phyloP scores from a whole-genome alignment of 2,329 filamentous ascomycete genomes.

The Verticillium longisporum region DNA sequence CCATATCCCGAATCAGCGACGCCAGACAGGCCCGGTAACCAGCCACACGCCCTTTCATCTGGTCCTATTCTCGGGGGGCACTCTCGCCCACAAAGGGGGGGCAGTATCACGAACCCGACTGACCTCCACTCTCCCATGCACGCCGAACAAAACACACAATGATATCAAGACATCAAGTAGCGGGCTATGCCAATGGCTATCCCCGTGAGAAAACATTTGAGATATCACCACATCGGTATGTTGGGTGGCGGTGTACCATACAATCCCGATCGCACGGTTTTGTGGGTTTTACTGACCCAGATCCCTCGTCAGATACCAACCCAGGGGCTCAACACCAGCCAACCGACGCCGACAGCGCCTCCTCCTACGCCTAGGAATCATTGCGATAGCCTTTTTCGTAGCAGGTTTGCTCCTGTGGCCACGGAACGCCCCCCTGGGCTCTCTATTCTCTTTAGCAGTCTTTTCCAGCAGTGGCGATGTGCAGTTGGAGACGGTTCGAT shows the following conservation, averaged over 20 bases:
- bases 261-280: not conserved
- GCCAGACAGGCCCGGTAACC: not conserved
- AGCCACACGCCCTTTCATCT: too few relatives aligned
- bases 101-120: not conserved
- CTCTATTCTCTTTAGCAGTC: constrained; percentile 61
- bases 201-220: constrained; percentile 73
- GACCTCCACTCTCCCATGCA: constrained; percentile 4
- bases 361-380: constrained; percentile 55
- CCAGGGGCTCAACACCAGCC: constrained; percentile 66
- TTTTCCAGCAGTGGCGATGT: constrained; percentile 61
- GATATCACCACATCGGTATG: constrained; percentile 80
- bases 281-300: not conserved
- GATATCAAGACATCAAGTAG: constrained; percentile 77
- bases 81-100: not conserved
- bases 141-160: constrained; percentile 42
- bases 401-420: constrained; percentile 64
- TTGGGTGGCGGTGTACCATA: too few relatives aligned
- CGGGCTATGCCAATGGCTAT: constrained; percentile 78
- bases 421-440: constrained; percentile 49
- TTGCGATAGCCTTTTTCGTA: constrained; percentile 50
- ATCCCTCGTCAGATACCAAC: constrained; percentile 63
- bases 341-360: constrained; percentile 68
- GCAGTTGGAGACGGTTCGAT: constrained; percentile 89
- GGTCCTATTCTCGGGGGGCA: not conserved
- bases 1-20: not conserved